Base-by-base conservation (phyloP, 352 stramenopile genomes). In the Phytopythium sindhum region DNA sequence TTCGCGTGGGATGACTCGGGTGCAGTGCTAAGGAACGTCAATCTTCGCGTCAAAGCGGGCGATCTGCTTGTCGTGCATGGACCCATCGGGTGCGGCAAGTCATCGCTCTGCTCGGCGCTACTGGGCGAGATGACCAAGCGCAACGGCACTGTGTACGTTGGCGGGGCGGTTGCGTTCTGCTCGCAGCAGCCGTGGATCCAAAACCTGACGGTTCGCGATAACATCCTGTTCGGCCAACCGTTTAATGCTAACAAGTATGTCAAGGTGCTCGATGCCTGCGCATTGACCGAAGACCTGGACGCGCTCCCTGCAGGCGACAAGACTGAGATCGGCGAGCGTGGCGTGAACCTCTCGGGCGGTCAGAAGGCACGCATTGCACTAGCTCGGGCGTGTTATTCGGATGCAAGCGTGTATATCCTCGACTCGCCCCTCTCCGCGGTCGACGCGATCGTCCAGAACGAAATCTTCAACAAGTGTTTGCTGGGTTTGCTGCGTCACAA, bases 141-240 rank as follows among this genome's bases (percentile, higher is more conserved):
- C 51, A 53, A 35, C 28, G 67, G 65, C 4, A 35, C 35, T 8
- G 64, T 74, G 15, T 73, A 57, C 41, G 51, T 75, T 4, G 67
- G 70, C 24, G 77, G 70, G n/a, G 61, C 51, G 48, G 42, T 97
- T 4, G 87, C 88, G 8, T 97, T 91, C 68, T 93, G 78, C 60
- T 79, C 89, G n/a, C 93, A 98, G 67, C 78, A 90, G 37, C 81
- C 91, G 26, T 98, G 89, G 86, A 97, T 98, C 56, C 69, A 97
- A 45, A 97, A 97, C 39, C 70, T 80, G 74, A 80, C 72, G 9
- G 63, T 82, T 9, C 74, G 67, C 1, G 69, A 82, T 23, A 99
- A 99, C 69, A 96, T 99, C 63, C 68, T 98, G 17, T 98, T 98
- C 72, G 90, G 91, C n/a, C 66, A 80, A 48, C 68, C 69, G 12